Evolutionary conservation across 2,329 filamentous ascomycete genomes (phyloP), one percentile per base, ranked within the genome.

Genomic region (Ambrosiella beaveri): DNA sequence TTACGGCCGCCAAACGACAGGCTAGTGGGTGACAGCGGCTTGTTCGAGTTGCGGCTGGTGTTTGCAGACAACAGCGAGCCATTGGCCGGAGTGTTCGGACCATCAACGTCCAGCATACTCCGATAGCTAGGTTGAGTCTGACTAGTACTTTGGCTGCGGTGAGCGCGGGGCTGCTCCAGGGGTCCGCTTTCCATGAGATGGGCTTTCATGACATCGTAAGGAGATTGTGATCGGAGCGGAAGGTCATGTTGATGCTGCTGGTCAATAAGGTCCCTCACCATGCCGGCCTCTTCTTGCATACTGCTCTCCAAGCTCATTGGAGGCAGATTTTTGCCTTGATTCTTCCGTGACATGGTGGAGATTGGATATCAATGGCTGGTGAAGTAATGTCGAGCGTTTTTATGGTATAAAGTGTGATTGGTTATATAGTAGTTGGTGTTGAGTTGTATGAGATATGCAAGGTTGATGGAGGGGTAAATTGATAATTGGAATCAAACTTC

Each of bases 231-330:
- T 27, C 58, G 58, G 7, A 78, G 17, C 45, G 56, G 54, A 27
- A 38, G 49, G 74, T 70, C 47, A 61, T 69, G 50, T 63, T 68
- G 62, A n/a, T 49, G 37, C 61, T 55, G 71, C 72, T 50, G 75
- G 76, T 85, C 82, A 47, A 88, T 73, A 61, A 88, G 72, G 53
- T 81, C 81, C 63, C 88, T 73, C 44, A 89, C 82, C 70, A 88
- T 85, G 62, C 76, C 75, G 62, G 85, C 79, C 74, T 91, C 86
- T 73, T 88, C 83, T 66, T 89, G 86, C 62, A 89, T 75, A 63
- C 83, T 80, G 54, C 84, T 79, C 71, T 88, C 86, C 65, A 90
- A 79, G 65, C 85, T 88, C 83, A 88, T 88, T 17, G 73, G 72
- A 55, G 71, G 69, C 54, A 66, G 62, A 8, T 63, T 65, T 56